Percentiles rank a stretch among this genome's conserved stretches.
These are phyloP conservation scores for Leptosphaerulina australis DNA, from an alignment of 2,329 filamentous ascomycete species.

Conservation along the genomic window DNA sequence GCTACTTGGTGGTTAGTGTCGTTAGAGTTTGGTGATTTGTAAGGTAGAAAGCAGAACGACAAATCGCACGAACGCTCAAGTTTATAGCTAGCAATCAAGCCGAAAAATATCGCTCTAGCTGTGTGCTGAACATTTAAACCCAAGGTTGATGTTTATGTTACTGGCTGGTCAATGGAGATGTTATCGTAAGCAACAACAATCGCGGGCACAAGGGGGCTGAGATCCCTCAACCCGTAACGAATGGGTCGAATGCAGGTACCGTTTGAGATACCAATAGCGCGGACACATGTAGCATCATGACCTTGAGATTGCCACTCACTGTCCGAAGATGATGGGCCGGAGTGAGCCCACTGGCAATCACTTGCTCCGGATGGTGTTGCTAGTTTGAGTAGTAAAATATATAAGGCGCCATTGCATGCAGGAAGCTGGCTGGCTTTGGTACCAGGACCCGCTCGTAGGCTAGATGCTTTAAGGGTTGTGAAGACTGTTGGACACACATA, in stretches of 20 bases:
- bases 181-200: background rate
- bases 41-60: background rate
- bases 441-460: no score
- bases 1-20: constrained; percentile 10
- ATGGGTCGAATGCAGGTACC: constrained; percentile 14
- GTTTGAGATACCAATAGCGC: background rate
- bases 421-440: background rate
- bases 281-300: background rate
- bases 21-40: constrained; percentile 7
- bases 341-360: constrained; percentile 3
- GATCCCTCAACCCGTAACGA: background rate
- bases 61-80: background rate
- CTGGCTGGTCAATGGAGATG: background rate
- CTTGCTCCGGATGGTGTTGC: background rate
- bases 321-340: constrained; percentile 2
- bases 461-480: no score
- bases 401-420: constrained; percentile 9
- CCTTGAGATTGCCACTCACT: background rate
- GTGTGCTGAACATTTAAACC: background rate
- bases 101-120: background rate
- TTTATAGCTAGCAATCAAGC: background rate
- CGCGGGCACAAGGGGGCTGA: background rate
- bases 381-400: constrained; percentile 1
- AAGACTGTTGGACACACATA: no score
- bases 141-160: background rate